Evolutionary conservation across 345 rosid species (phyloP), one percentile per base, ranked within the genome.

Genomic region (Chamaenerion angustifolium): DNA sequence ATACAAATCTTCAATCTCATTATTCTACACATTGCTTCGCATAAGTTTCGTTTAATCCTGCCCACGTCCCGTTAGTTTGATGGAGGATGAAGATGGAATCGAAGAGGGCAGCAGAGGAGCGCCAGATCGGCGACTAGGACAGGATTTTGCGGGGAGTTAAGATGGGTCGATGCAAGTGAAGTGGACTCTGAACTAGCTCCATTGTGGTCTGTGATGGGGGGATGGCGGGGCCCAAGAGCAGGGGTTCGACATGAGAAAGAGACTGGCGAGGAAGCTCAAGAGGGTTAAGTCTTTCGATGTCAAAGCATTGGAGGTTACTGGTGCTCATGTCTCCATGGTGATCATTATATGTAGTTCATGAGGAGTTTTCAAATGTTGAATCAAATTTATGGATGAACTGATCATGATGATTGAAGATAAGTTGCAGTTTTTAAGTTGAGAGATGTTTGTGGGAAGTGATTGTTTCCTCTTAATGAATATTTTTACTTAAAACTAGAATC

Each of bases 91-190:
- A 59, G 83, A 89, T 60, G 58, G 73, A 65, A 86, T 92, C 57
- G 89, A 76, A 71, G 98, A 86, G 74, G 55, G 71, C 55, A 76
- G 80, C 16, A 59, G 55, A 4, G 37, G 37, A 31, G 35, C 63
- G 75, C 48, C 58, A 72, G 64, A 55, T 55, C 19, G 64, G 68
- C 12, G 63, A 71, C 10, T 65, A 31, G 37, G 37, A 7, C 37
- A 0, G 37, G 10, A 7, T 3, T 31, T 31, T 31, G 85, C 27
- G 78, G 81, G 16, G 92, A 77, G 62, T 60, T 75, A n/a, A 72
- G 85, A 66, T 87, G 98, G 98, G 98, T 92, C 45, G 93, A 87
- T 61, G 96, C 88, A n/a, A 78, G 82, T 52, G 96, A 92, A 46
- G 78, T 87, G 16, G 93, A 81, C 37, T 31, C 37, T 31, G 37